Evolutionary conservation across 2,329 filamentous ascomycete genomes (phyloP).

Genomic region (Sporothrix schenckii): DNA sequence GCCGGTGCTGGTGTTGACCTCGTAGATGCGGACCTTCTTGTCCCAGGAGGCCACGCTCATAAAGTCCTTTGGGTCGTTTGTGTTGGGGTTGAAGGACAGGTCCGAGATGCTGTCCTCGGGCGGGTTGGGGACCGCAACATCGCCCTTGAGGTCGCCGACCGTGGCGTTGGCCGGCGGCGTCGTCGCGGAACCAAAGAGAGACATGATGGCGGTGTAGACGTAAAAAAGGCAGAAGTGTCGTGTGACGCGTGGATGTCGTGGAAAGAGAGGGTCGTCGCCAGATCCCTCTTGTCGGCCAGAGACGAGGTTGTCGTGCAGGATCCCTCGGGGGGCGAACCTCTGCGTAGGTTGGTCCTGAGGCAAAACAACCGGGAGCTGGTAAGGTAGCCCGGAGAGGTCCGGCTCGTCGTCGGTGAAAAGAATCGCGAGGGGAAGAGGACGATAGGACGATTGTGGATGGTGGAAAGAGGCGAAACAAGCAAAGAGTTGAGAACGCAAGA

Average conservation of each 20-base stretch:
- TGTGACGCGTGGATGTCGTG: neutral
- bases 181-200: constrained; percentile 53
- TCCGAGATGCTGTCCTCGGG: constrained; percentile 90
- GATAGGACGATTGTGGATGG: neutral
- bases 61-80: constrained; percentile 65
- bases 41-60: constrained; percentile 94
- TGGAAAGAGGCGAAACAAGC: constrained; percentile 19
- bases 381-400: neutral
- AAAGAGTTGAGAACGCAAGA: constrained; percentile 14
- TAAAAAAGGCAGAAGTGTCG: neutral
- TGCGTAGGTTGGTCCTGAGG: neutral
- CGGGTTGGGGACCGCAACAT: constrained; percentile 75
- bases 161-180: constrained; percentile 65
- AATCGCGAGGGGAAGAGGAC: neutral
- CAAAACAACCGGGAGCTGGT: neutral
- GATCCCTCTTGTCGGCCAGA: constrained; percentile 11
- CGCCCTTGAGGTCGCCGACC: constrained; percentile 86
- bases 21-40: constrained; percentile 96
- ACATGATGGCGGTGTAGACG: constrained; percentile 55
- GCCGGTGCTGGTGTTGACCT: constrained; percentile 71
- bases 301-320: neutral
- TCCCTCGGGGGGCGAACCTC: neutral
- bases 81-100: constrained; percentile 67
- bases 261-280: neutral
- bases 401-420: neutral